Evolutionary conservation across 192 early-diverging fungal genomes (phyloP).

Genomic region (Podila epicladia): DNA sequence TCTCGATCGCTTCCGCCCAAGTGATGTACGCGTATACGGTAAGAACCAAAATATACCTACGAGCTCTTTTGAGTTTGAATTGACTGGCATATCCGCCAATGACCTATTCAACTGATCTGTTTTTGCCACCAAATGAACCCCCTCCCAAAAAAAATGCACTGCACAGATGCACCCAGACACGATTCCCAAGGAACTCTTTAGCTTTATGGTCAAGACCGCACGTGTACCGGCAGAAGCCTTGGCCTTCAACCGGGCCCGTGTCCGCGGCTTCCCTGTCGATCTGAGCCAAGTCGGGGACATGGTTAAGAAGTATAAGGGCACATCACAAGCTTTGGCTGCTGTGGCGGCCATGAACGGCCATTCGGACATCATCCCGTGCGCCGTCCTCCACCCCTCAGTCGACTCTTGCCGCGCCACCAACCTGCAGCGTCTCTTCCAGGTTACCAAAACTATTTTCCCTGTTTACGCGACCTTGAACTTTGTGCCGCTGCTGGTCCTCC

Average conservation of each 20-base stretch:
- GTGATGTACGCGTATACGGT: constrained; percentile 68
- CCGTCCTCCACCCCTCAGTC: constrained; percentile 62
- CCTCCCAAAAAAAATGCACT: no score
- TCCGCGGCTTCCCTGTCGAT: constrained; percentile 55
- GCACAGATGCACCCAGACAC: constrained; percentile 67
- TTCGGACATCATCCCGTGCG: constrained; percentile 62
- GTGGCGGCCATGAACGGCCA: constrained; percentile 42
- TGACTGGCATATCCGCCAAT: no score
- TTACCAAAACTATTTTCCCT: constrained; percentile 61
- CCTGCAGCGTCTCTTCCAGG: constrained; percentile 57
- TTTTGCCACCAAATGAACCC: neutral
- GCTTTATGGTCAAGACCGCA: constrained; percentile 71
- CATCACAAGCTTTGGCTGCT: constrained; percentile 49
- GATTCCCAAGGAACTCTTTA: constrained; percentile 63
- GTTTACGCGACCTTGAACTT: constrained; percentile 79
- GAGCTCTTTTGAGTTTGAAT: no score
- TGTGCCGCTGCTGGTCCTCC: constrained; percentile 76
- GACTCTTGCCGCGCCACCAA: constrained; percentile 56
- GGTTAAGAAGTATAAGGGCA: constrained; percentile 51
- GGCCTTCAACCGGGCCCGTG: constrained; percentile 61
- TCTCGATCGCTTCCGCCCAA: constrained; percentile 61
- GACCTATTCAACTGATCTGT: neutral
- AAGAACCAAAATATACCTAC: constrained; percentile 17
- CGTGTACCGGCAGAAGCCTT: constrained; percentile 65
- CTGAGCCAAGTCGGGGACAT: constrained; percentile 30